phyloP scores from a whole-genome alignment of 352 stramenopile genomes.

The Phytophthora hibernalis region DNA sequence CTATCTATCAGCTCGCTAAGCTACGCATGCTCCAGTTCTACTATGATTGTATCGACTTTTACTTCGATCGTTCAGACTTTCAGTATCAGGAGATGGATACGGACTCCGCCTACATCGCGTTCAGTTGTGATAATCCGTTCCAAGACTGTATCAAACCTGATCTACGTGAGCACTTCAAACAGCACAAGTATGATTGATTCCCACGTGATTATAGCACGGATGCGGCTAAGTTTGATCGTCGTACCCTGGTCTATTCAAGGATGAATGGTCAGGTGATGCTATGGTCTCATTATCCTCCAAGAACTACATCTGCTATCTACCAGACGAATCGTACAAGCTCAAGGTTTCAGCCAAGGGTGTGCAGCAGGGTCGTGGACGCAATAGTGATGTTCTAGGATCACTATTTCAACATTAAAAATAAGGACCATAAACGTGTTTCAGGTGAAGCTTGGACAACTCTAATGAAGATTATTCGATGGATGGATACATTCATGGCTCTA shows the following conservation, averaged over 20 bases:
- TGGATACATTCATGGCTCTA: neutral
- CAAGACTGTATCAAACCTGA: no score
- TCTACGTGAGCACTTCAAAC: no score
- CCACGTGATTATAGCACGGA: no score
- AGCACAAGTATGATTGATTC: no score
- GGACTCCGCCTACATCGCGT: no score
- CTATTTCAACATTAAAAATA: neutral
- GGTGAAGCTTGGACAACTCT: neutral
- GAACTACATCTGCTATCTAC: constrained; percentile 40
- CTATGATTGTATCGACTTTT: neutral
- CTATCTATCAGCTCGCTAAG: neutral
- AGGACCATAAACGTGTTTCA: neutral
- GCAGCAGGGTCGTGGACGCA: constrained; percentile 16
- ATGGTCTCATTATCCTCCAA: constrained; percentile 28
- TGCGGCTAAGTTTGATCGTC: no score
- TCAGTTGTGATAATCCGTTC: no score
- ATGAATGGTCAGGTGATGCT: no score
- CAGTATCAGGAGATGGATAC: no score
- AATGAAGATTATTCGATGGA: neutral
- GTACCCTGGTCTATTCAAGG: no score
- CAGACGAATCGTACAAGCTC: constrained; percentile 19
- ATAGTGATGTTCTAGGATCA: constrained; percentile 15
- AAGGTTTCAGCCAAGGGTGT: constrained; percentile 39
- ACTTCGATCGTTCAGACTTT: neutral
- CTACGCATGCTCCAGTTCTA: neutral